Conservation (phyloP, 1,284 basidiomycete species). For the Trichosporon sp. region DNA sequence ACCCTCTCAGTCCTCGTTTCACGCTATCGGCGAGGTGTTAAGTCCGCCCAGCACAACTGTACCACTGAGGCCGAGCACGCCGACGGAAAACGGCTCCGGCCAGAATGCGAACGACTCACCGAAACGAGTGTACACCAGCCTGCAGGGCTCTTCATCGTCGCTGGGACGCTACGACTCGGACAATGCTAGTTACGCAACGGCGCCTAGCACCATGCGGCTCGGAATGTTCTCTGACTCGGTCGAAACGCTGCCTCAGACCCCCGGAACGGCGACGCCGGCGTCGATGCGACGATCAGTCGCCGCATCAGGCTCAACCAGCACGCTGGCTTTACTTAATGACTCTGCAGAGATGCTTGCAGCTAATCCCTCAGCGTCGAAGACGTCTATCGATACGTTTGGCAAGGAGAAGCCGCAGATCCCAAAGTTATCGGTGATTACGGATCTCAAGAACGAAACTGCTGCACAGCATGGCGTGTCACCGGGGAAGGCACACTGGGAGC, state of each 20-base stretch:
- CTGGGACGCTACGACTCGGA: neutral
- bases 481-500: slow-evolving; percentile 41
- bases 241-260: neutral
- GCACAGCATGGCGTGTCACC: slow-evolving; percentile 19
- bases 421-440: neutral
- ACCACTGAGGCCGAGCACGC: neutral
- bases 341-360: neutral
- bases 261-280: neutral
- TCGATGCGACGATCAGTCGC: neutral
- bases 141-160: neutral
- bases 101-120: neutral
- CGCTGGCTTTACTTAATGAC: neutral
- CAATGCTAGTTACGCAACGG: neutral
- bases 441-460: neutral
- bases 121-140: neutral
- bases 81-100: neutral
- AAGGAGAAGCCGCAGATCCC: slow-evolving; percentile 6
- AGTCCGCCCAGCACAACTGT: neutral
- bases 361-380: neutral
- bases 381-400: neutral
- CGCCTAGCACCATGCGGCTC: neutral
- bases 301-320: neutral
- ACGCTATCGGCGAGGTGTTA: neutral
- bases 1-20: neutral
- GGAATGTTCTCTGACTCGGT: neutral